Evolutionary conservation across 1,139 yeast species (phyloP), one percentile per base, ranked within the genome.

Genomic region (Citeromyces hawaiiensis): DNA sequence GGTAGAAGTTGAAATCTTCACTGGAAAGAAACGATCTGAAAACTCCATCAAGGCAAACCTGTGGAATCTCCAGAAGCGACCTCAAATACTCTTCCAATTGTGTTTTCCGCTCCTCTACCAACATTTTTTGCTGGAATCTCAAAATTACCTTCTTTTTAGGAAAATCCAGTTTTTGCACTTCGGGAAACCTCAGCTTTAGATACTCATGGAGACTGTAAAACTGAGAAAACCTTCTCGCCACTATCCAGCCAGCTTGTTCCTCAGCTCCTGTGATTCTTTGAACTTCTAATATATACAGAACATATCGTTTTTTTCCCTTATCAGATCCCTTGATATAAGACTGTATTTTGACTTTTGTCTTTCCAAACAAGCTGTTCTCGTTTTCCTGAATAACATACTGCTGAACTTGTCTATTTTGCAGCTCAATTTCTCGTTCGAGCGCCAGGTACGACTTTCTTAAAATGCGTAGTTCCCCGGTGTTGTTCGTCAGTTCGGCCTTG

Each of bases 201-300:
- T 82, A 78, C 46, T 73, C 76, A 50, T 87, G 78, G 27, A 88
- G 63, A 45, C 70, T 73, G 56, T 69, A 76, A 55, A 88, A 88
- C 51, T 88, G 96, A 49, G 85, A 83, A 52, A 77, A 88, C 42
- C 97, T 63, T 48, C 96, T 63, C 0, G 95, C 93, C 27, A 87
- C 85, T 39, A 85, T 76, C 96, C 96, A 88, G 0, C 88, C 86
- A 0, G 91, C 86, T 3, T 68, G 63, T 42, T 64, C 61, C 10
- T 63, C 66, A 6, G 14, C 35, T 21, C 55, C 57, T 1, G 70
- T 61, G 33, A 66, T 55, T 45, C 78, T 77, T 43, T 77, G 79
- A 4, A 87, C 86, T 51, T 81, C 88, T 35, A 88, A 79, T 35
- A 86, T 70, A 55, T 87, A 88, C 41, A 82, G 61, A 3, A 76